These are phyloP conservation scores for Flaveria ramosissima DNA, from an alignment of 129 eudicot genomes.

Conservation along the genomic window DNA sequence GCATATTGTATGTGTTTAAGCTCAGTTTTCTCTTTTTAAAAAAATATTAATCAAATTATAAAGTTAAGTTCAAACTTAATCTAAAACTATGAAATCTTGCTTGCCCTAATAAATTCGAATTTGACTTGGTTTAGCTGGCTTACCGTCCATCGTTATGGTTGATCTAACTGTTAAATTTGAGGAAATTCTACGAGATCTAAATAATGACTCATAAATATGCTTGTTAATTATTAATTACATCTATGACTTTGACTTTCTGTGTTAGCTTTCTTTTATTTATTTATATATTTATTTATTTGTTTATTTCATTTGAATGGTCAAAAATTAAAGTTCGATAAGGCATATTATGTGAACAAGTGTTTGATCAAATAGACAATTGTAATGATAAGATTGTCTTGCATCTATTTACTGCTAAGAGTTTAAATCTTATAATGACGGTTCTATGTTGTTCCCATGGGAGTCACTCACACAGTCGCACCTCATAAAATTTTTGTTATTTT, in stretches of 20 bases:
- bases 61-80: background rate
- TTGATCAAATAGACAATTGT: too few relatives aligned
- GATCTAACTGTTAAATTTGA: constrained; percentile 23
- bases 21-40: background rate
- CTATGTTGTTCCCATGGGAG: too few relatives aligned
- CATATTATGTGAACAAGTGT: background rate
- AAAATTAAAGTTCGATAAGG: background rate
- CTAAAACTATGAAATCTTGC: background rate
- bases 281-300: too few relatives aligned
- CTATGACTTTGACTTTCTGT: constrained; percentile 23
- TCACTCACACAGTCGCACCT: too few relatives aligned
- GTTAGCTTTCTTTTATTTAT: too few relatives aligned
- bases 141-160: constrained; percentile 3
- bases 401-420: too few relatives aligned
- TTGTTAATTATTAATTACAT: constrained; percentile 15
- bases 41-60: background rate
- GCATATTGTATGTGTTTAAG: too few relatives aligned
- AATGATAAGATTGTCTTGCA: too few relatives aligned
- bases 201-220: constrained; percentile 23
- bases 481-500: too few relatives aligned
- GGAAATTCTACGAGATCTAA: constrained; percentile 12
- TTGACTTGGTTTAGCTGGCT: background rate
- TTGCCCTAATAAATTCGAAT: background rate
- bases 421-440: too few relatives aligned
- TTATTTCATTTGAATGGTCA: background rate